Percentiles rank a stretch among this genome's conserved stretches.
These are phyloP conservation scores for Filobasidium floriforme DNA, from an alignment of 768 basidiomycete species.

Conservation along the genomic window DNA sequence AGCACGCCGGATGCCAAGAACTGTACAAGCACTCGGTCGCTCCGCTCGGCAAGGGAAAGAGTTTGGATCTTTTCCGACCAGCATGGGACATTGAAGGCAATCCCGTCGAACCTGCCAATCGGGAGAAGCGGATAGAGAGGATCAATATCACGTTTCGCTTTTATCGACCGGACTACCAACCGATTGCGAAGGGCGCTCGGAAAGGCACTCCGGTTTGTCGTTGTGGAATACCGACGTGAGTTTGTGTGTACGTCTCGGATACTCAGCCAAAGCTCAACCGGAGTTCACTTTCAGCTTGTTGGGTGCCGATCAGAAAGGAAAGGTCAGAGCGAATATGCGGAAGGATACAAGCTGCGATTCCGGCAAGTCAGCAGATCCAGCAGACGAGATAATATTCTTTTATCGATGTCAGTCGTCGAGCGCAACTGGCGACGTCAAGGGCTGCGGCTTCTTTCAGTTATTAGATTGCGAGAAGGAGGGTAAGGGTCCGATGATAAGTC, in stretches of 20 bases:
- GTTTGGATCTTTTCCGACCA: slow-evolving; percentile 41
- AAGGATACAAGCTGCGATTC: neutral
- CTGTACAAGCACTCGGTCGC: slow-evolving; percentile 45
- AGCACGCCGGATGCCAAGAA: slow-evolving; percentile 43
- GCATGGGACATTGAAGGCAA: slow-evolving; percentile 26
- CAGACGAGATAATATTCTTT: slow-evolving; percentile 29
- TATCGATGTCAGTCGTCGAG: slow-evolving; percentile 43
- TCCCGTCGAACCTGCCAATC: slow-evolving; percentile 26
- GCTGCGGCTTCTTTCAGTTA: slow-evolving; percentile 44
- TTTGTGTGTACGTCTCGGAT: slow-evolving; percentile 1
- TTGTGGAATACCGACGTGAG: slow-evolving; percentile 43
- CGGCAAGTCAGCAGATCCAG: neutral
- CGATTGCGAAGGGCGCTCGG: slow-evolving; percentile 25
- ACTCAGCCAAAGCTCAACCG: neutral
- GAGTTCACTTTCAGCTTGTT: slow-evolving; percentile 30
- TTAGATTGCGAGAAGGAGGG: slow-evolving; percentile 40
- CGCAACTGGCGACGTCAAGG: slow-evolving; percentile 39
- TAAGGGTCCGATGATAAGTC: slow-evolving; percentile 37
- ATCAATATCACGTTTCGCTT: slow-evolving; percentile 45
- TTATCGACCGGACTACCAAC: slow-evolving; percentile 39
- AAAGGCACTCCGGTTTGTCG: slow-evolving; percentile 41
- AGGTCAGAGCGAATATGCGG: slow-evolving; percentile 18
- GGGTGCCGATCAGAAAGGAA: slow-evolving; percentile 44
- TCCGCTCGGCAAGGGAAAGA: slow-evolving; percentile 26
- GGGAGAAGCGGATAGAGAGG: slow-evolving; percentile 33